These are phyloP conservation scores for Mytilinidion resinicola DNA, from an alignment of 495 filamentous ascomycete genomes.

Conservation along the genomic window DNA sequence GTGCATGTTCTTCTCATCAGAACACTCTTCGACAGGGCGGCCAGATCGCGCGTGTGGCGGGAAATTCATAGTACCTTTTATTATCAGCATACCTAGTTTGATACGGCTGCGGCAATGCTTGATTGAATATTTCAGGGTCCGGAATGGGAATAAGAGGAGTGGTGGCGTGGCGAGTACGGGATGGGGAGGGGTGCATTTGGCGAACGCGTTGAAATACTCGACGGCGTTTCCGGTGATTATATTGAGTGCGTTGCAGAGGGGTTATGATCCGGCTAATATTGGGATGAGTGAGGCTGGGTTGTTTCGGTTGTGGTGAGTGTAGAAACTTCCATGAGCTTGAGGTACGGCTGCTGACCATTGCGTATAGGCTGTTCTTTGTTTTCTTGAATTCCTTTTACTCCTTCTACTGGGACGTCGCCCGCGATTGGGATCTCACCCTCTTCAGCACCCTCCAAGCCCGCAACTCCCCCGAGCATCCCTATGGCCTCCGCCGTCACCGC, in stretches of 20 bases:
- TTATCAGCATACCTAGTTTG: slow-evolving; percentile 72
- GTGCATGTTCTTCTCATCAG: slow-evolving; percentile 77
- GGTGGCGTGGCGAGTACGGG: slow-evolving; percentile 42
- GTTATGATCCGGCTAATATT: slow-evolving; percentile 49
- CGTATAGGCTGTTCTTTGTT: slow-evolving; percentile 47
- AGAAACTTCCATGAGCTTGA: neutral
- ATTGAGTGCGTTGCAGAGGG: slow-evolving; percentile 65
- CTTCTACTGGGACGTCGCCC: slow-evolving; percentile 96
- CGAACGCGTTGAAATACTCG: slow-evolving; percentile 89
- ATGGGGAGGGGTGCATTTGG: slow-evolving; percentile 76
- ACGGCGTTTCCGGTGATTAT: slow-evolving; percentile 88
- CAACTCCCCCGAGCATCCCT: slow-evolving; percentile 58
- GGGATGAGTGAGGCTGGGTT: slow-evolving; percentile 53
- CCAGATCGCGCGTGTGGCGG: slow-evolving; percentile 79
- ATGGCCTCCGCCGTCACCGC: slow-evolving; percentile 66
- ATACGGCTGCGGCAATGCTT: slow-evolving; percentile 91
- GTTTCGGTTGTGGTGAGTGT: slow-evolving; percentile 50
- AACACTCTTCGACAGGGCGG: slow-evolving; percentile 64
- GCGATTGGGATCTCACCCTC: slow-evolving; percentile 94
- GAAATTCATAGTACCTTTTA: slow-evolving; percentile 63
- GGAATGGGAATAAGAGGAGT: slow-evolving; percentile 37
- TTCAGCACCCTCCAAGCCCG: slow-evolving; percentile 49
- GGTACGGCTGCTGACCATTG: neutral
- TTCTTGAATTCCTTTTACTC: slow-evolving; percentile 81
- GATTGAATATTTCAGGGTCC: slow-evolving; percentile 75